Conservation (phyloP, 768 basidiomycete genomes). For the Tephrocybe sp. region DNA sequence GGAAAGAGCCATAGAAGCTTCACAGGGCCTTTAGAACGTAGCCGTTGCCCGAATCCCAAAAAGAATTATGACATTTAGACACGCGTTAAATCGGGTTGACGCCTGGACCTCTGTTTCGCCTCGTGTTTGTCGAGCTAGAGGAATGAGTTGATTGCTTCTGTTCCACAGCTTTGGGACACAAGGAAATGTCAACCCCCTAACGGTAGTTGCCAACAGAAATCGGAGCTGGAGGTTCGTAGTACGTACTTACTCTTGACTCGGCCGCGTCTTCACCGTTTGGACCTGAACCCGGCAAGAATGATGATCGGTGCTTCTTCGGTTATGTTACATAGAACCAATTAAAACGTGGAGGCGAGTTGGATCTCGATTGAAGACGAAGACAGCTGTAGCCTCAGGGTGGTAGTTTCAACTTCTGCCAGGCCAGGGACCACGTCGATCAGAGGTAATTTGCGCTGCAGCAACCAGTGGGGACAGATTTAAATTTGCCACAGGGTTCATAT, state of each 20-base stretch:
- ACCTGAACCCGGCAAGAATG: slow-evolving; percentile 13
- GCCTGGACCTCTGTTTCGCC: slow-evolving; percentile 33
- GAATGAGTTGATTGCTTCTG: slow-evolving; percentile 21
- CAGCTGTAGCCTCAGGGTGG: slow-evolving; percentile 3
- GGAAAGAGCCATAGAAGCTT: slow-evolving; percentile 29
- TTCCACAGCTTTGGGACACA: slow-evolving; percentile 9
- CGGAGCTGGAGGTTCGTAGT: slow-evolving; percentile 13
- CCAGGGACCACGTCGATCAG: slow-evolving; percentile 17
- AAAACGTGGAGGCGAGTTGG: slow-evolving; percentile 21
- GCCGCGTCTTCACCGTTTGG: slow-evolving; percentile 19
- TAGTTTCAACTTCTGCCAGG: slow-evolving; percentile 16
- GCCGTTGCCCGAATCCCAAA: slow-evolving; percentile 25
- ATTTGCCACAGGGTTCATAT: slow-evolving; percentile 10
- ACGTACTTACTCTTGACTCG: slow-evolving; percentile 18
- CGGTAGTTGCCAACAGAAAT: slow-evolving; percentile 8
- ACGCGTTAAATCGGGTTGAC: slow-evolving; percentile 35
- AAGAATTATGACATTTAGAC: slow-evolving; percentile 26
- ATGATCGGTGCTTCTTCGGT: slow-evolving; percentile 26
- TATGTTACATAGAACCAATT: slow-evolving; percentile 19
- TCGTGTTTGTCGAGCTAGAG: slow-evolving; percentile 32
- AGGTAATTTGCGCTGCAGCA: slow-evolving; percentile 12
- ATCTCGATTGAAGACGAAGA: slow-evolving; percentile 21
- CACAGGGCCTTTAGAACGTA: slow-evolving; percentile 27
- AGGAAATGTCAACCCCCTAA: slow-evolving; percentile 14
- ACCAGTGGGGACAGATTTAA: slow-evolving; percentile 3